Percentiles rank a stretch among this genome's conserved stretches.
These are phyloP conservation scores for Acorus calamus DNA, from an alignment of 106 monocot genomes.

Conservation along the genomic window DNA sequence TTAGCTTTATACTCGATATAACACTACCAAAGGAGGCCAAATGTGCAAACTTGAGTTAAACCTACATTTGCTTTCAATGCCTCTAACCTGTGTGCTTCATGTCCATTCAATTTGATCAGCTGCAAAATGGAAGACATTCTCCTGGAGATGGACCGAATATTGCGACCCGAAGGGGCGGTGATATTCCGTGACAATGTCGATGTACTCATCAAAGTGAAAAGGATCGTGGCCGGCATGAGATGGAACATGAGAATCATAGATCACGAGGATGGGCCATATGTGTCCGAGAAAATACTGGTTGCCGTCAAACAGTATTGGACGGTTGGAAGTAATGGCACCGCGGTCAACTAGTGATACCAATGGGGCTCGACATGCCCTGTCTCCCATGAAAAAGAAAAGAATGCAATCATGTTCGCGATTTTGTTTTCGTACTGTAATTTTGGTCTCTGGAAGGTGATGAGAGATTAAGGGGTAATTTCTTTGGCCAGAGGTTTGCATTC, in stretches of 20 bases:
- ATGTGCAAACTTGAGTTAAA: too few relatives aligned
- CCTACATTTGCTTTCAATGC: too few relatives aligned
- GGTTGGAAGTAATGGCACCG: slow-evolving; percentile 14
- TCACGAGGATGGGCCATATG: slow-evolving; percentile 33
- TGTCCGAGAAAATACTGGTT: slow-evolving; percentile 33
- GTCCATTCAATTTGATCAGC: slow-evolving; percentile 4
- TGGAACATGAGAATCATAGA: slow-evolving; percentile 31
- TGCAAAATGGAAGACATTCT: slow-evolving; percentile 54
- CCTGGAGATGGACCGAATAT: slow-evolving; percentile 42
- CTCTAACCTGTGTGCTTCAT: neutral
- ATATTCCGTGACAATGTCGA: slow-evolving; percentile 36
- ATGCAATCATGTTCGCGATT: too few relatives aligned
- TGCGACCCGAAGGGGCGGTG: slow-evolving; percentile 43
- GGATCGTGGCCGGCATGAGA: slow-evolving; percentile 23
- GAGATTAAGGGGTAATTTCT: too few relatives aligned
- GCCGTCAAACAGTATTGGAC: slow-evolving; percentile 50
- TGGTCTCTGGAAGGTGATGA: too few relatives aligned
- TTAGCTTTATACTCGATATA: too few relatives aligned
- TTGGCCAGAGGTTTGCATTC: too few relatives aligned
- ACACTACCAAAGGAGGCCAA: too few relatives aligned
- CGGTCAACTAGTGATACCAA: too few relatives aligned
- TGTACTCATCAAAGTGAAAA: slow-evolving; percentile 30
- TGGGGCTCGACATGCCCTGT: too few relatives aligned
- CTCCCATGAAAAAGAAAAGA: too few relatives aligned
- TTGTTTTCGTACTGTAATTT: too few relatives aligned